phyloP scores from a whole-genome alignment of 768 basidiomycete species.

The Tylopilus subfusipes region DNA sequence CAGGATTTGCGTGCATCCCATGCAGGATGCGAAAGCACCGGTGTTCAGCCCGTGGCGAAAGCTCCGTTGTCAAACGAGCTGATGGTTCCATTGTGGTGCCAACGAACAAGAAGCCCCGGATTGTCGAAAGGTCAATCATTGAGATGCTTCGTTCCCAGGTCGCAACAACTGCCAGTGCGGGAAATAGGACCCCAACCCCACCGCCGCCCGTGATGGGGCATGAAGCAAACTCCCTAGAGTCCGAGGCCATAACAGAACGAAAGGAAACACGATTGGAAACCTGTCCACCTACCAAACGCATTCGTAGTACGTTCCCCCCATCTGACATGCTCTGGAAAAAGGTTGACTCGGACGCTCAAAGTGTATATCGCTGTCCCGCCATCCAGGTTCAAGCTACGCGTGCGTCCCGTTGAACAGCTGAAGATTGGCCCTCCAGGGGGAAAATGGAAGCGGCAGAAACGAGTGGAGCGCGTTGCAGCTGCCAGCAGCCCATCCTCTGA shows the following conservation, averaged over 20 bases:
- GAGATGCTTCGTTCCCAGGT: background rate
- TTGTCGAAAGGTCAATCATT: background rate
- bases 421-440: background rate
- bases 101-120: background rate
- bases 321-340: background rate
- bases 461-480: background rate
- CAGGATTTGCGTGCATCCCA: background rate
- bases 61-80: too few relatives aligned
- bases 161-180: background rate
- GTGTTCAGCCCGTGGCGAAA: background rate
- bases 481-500: background rate
- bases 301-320: background rate
- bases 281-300: background rate
- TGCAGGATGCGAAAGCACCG: background rate
- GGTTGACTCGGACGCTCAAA: background rate
- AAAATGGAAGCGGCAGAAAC: slow-evolving; percentile 1
- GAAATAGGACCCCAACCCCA: background rate
- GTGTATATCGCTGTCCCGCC: background rate
- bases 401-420: background rate
- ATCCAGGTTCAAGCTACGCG: background rate
- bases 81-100: background rate
- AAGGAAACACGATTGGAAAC: background rate
- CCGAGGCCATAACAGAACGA: background rate
- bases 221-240: too few relatives aligned
- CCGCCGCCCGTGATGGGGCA: too few relatives aligned